phyloP scores from a whole-genome alignment of 1,284 basidiomycete species.

The Volvariella surrecta region DNA sequence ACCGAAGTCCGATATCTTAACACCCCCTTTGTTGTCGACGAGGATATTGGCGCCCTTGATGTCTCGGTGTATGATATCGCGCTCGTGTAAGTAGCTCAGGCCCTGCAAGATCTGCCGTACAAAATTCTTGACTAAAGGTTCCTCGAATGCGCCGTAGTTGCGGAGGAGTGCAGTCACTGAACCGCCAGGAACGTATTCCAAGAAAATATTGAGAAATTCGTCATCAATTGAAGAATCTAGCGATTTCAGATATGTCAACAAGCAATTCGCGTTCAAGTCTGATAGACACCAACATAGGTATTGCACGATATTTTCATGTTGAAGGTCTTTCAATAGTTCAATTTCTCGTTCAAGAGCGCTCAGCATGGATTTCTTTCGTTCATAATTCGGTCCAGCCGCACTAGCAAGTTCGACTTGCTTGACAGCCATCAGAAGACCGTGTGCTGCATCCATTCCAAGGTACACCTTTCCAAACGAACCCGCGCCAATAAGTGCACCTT shows the following conservation, averaged over 20 bases:
- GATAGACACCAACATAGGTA: constrained; percentile 70
- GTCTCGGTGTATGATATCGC: constrained; percentile 96
- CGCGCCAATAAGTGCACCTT: constrained; percentile 94
- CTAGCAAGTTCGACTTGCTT: constrained; percentile 97
- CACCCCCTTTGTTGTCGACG: constrained; percentile 96
- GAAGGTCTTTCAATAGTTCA: constrained; percentile 88
- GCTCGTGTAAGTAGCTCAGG: constrained; percentile 87
- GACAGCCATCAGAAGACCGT: constrained; percentile 95
- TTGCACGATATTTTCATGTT: constrained; percentile 97
- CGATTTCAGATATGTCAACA: constrained; percentile 7
- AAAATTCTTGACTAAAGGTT: constrained; percentile 90
- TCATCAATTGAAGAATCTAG: constrained; percentile 85
- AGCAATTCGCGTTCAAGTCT: neutral
- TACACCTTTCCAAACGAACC: constrained; percentile 96
- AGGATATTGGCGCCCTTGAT: constrained; percentile 99
- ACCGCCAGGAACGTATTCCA: constrained; percentile 98
- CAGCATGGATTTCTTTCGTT: constrained; percentile 92
- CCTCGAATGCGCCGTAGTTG: constrained; percentile 97
- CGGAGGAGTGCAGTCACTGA: constrained; percentile 89
- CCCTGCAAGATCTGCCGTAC: constrained; percentile 92
- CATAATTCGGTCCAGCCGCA: constrained; percentile 82
- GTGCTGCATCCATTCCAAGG: constrained; percentile 94
- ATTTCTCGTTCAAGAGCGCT: constrained; percentile 95
- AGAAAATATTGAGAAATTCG: constrained; percentile 92
- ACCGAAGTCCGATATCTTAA: constrained; percentile 99